Conservation (phyloP, 192 early-diverging fungal species). For the Coemansia umbellata region DNA sequence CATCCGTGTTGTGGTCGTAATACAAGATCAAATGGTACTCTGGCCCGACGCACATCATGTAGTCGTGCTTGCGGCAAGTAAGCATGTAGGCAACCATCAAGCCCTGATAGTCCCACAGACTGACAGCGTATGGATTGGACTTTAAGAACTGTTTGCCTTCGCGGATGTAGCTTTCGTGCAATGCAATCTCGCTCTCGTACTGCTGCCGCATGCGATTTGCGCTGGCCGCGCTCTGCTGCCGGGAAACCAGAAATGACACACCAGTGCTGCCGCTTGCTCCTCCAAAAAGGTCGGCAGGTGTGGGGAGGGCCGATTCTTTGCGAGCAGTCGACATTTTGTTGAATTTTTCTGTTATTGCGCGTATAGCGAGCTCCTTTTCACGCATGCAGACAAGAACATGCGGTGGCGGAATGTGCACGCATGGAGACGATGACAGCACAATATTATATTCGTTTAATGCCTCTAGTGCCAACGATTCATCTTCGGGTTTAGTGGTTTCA, state of each 20-base stretch:
- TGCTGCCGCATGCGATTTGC: conserved; percentile 48
- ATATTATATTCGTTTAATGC: conserved; percentile 60
- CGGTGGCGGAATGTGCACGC: conserved; percentile 81
- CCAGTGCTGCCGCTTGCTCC: conserved; percentile 13
- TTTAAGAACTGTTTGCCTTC: conserved; percentile 44
- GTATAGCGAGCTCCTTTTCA: conserved; percentile 53
- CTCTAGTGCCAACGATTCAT: conserved; percentile 43
- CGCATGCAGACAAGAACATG: conserved; percentile 69
- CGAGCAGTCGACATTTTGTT: conserved; percentile 20
- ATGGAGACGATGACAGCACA: conserved; percentile 84
- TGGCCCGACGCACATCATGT: conserved; percentile 60
- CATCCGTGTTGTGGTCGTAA: conserved; percentile 63
- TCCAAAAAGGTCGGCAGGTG: background rate
- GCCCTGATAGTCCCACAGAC: conserved; percentile 52
- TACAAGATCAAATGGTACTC: conserved; percentile 80
- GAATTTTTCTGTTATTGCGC: conserved; percentile 26
- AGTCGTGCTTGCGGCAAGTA: conserved; percentile 44
- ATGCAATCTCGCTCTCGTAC: conserved; percentile 48
- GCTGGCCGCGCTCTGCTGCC: conserved; percentile 47
- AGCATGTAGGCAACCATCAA: conserved; percentile 46
- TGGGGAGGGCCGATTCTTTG: conserved; percentile 1
- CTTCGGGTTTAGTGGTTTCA: background rate
- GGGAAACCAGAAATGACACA: conserved; percentile 44
- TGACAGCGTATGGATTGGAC: conserved; percentile 39
- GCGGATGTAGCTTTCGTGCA: conserved; percentile 42